Evolutionary conservation across 192 early-diverging fungal genomes (phyloP), one percentile per base, ranked within the genome.

Genomic region (Chytriomyces confervae): DNA sequence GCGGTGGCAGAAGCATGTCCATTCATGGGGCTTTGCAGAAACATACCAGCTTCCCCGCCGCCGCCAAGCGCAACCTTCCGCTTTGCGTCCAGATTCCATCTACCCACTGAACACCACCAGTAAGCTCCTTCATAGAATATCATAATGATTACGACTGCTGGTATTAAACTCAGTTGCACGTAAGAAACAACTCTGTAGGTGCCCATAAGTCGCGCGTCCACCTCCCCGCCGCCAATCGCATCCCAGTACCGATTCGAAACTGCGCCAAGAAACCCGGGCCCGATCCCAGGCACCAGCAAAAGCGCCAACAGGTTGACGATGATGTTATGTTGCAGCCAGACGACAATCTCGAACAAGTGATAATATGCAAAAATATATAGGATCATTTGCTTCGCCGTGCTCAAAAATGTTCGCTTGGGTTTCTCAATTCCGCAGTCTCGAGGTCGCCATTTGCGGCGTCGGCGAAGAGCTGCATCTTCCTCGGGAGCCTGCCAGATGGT

Each of bases 91-190:
- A 27, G 27, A 29, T 36, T 16, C 67, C 69, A 71, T 53, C 69
- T 9, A 13, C 50, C 50, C 8, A 23, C 7, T 13, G 69, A 71
- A 57, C 43, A 36, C 69, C 69, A 71, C n/a, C 24, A 20, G 43
- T 57, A 61, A 8, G 13, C 7, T 27, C 47, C 50, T 57, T 71
- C 69, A 61, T 60, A 71, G 13, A 48, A 20, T 13, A 71, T 57
- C 8, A 51, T 51, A 9, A 44, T 57, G 10, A 71, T 18, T 5
- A 53, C 50, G n/a, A 71, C 57, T 2, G 16, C 7, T 7, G 69
- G 67, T 13, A 69, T 13, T 20, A 69, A n/a, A 13, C 9, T 47
- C 45, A 69, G 43, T 46, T 69, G 67, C 18, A 69, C 67, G 43
- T 69, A 69, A 23, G 44, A 47, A 67, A 47, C 23, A 29, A 67